Percentiles rank a stretch among this genome's conserved stretches.
Conservation (phyloP, 345 rosid species). For the Moringa oleifera region DNA sequence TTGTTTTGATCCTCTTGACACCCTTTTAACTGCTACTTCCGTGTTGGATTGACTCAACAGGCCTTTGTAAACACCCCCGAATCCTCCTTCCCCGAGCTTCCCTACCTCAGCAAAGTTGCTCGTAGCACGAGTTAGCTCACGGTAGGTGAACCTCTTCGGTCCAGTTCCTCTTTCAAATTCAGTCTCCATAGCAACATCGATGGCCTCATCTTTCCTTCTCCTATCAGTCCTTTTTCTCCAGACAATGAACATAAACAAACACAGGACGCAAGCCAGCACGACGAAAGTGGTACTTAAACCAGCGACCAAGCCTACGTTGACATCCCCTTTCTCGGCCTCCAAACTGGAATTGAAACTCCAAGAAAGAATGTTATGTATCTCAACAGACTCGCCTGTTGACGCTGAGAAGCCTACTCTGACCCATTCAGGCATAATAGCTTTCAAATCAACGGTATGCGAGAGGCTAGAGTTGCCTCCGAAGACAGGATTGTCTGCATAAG, state of each 20-base stretch:
- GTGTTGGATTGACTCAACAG: conserved; percentile 21
- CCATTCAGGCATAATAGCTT: conserved; percentile 33
- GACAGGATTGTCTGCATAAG: conserved; percentile 8
- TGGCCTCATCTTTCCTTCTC: conserved; percentile 14
- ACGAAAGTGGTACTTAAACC: conserved; percentile 13
- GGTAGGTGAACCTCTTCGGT: conserved; percentile 44
- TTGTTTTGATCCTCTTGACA: conserved; percentile 40
- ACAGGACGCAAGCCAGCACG: conserved; percentile 16
- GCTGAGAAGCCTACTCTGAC: conserved; percentile 46
- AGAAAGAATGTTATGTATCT: conserved; percentile 25
- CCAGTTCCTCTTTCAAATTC: conserved; percentile 55
- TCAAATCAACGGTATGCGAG: conserved; percentile 37
- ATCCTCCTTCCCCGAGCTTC: conserved; percentile 65
- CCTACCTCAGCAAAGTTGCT: conserved; percentile 39
- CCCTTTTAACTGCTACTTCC: conserved; percentile 43
- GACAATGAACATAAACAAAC: conserved; percentile 16
- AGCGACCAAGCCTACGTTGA: background rate
- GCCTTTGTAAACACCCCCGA: conserved; percentile 51
- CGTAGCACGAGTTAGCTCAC: conserved; percentile 41
- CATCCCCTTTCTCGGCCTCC: conserved; percentile 8
- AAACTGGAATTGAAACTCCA: conserved; percentile 41
- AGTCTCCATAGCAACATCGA: conserved; percentile 29
- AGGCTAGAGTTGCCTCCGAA: conserved; percentile 30
- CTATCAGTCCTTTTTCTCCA: conserved; percentile 14
- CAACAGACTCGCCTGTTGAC: conserved; percentile 11